phyloP scores from a whole-genome alignment of 371 early-diverging fungal genomes.

The Batkoa obscura region DNA sequence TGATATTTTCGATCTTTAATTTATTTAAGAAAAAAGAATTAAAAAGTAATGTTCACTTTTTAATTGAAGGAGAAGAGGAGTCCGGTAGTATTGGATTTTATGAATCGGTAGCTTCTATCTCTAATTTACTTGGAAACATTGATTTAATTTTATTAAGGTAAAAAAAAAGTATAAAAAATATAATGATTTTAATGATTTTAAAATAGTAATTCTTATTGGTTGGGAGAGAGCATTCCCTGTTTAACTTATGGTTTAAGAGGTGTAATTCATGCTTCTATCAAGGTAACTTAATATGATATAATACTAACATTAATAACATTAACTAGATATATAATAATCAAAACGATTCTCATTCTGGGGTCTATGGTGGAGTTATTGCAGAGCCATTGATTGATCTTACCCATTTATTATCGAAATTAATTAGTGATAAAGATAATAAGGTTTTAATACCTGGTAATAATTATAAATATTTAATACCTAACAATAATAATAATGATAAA shows the following conservation, averaged over 20 bases:
- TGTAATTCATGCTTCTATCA: slow-evolving; percentile 46
- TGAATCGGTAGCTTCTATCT: slow-evolving; percentile 33
- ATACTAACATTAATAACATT: no score
- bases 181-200: not conserved
- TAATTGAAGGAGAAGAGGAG: slow-evolving; percentile 77
- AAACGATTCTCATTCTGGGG: slow-evolving; percentile 61
- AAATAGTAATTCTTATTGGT: slow-evolving; percentile 52
- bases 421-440: slow-evolving; percentile 24
- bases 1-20: slow-evolving; percentile 56
- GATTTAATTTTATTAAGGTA: slow-evolving; percentile 52
- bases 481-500: not conserved
- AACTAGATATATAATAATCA: slow-evolving; percentile 17
- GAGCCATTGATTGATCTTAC: slow-evolving; percentile 60
- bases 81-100: slow-evolving; percentile 48
- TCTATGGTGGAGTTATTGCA: slow-evolving; percentile 64
- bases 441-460: slow-evolving; percentile 45
- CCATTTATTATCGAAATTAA: slow-evolving; percentile 34
- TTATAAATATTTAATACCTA: not conserved
- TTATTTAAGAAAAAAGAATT: slow-evolving; percentile 33
- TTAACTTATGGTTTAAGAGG: slow-evolving; percentile 93
- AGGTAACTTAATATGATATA: slow-evolving; percentile 11
- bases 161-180: not conserved
- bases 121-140: slow-evolving; percentile 33
- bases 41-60: slow-evolving; percentile 48
- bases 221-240: slow-evolving; percentile 87